Base-by-base conservation (phyloP, 75 land plant genomes). In the Cupressus sempervirens region DNA sequence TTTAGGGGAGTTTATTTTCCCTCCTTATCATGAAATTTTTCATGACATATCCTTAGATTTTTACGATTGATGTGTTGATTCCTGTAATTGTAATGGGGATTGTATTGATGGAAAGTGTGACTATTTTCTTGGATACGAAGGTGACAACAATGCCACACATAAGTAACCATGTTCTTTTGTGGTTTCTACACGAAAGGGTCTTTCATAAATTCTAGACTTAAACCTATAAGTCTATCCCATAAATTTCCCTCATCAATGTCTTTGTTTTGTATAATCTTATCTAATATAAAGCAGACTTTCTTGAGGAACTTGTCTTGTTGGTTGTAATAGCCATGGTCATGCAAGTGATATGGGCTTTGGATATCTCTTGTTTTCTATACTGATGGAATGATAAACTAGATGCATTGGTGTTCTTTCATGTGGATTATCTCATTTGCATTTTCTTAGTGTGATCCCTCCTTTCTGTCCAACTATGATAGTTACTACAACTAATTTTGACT, bases 1-100 rank as follows among this genome's bases (percentile, higher is more conserved):
- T 95, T 84, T 83, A 98, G 99, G 99, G 56, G 95, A 94, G 34
- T 68, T 98, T 85, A 91, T 92, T 15, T 98, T 98, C 87, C 99
- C 99, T 30, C 88, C 93, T 35, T 94, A 93, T 86, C 85, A 92
- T 73, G 99, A 98, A 85, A 89, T 98, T 35, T 98, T 98, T 87
- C 89, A 91, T 75, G 86, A 75, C 13, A 73, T 30, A 3, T 86
- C 93, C 74, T 68, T 86, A 16, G 77, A 89, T 20, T 83, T 86
- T 23, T 87, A 89, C 84, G 94, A 94, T 32, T 89, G 94, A 48
- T 98, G 99, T 80, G 90, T 91, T 15, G 85, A 90, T 84, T 90
- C 92, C 12, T 98, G 99, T 86, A 88, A 84, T 77, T 88, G 87
- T 73, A 94, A 96, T 85, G 99, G 99, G n/a, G n/a, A n/a, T n/a